A percentile compares a stretch with the other conserved stretches of the same genome.
These are phyloP conservation scores for Lepidium sativum DNA, from an alignment of 345 rosid genomes.

Conservation along the genomic window DNA sequence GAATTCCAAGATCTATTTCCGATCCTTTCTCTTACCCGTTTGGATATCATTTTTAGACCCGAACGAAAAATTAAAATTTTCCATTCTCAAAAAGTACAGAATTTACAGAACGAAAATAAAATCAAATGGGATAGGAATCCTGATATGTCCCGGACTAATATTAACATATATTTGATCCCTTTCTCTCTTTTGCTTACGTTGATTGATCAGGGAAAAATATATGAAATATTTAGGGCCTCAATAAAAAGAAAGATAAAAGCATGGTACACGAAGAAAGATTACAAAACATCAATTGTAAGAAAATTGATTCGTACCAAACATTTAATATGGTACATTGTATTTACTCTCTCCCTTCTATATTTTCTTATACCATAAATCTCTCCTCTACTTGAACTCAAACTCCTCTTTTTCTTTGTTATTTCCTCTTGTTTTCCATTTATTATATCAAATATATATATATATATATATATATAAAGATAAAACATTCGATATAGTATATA, in stretches of 20 bases:
- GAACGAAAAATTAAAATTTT: no score
- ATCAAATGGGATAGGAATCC: no score
- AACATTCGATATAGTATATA: not conserved
- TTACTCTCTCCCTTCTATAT: conserved; percentile 1
- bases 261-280: not conserved
- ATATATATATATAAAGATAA: no score
- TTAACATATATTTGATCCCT: not conserved
- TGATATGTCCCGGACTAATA: no score
- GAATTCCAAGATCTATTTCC: no score
- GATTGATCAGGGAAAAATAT: not conserved
- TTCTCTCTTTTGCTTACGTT: fast-evolving
- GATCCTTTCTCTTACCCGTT: no score
- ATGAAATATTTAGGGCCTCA: conserved; percentile 3
- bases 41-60: no score
- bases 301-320: conserved; percentile 18
- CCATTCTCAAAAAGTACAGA: no score
- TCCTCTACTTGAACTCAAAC: conserved; percentile 1
- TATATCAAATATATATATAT: no score
- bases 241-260: not conserved
- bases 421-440: conserved; percentile 8
- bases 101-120: no score
- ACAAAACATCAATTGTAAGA: conserved; percentile 6
- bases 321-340: conserved; percentile 21
- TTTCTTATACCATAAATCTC: conserved; percentile 10
- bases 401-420: conserved; percentile 6